Conservation (phyloP, 371 early-diverging fungal genomes). For the Mortierella sp. region DNA sequence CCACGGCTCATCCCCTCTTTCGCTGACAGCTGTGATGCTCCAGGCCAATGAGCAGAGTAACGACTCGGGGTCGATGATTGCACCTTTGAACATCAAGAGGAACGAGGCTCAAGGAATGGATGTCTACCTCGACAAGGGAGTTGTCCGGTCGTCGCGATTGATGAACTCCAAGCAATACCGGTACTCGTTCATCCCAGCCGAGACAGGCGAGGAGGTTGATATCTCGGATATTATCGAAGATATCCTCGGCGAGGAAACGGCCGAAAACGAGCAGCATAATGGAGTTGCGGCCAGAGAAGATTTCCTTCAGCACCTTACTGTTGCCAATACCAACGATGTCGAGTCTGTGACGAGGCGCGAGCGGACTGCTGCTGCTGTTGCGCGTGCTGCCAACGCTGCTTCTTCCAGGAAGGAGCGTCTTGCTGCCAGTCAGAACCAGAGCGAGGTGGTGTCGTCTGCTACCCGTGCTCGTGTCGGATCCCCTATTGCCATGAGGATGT, state of each 20-base stretch:
- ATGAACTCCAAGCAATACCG: constrained; percentile 60
- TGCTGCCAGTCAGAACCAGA: neutral
- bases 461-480: neutral
- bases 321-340: neutral
- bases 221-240: no score
- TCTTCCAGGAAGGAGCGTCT: neutral
- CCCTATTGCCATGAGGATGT: neutral
- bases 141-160: constrained; percentile 58
- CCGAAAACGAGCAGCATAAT: constrained; percentile 15
- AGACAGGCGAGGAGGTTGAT: no score
- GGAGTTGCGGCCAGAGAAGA: constrained; percentile 14
- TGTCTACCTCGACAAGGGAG: constrained; percentile 55
- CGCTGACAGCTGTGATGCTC: constrained; percentile 31
- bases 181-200: constrained; percentile 59
- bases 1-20: constrained; percentile 49
- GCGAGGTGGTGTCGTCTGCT: neutral
- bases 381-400: neutral
- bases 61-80: neutral
- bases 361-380: constrained; percentile 25
- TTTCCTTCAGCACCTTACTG: constrained; percentile 19
- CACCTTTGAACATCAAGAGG: constrained; percentile 52
- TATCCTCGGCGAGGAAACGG: no score
- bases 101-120: constrained; percentile 59
- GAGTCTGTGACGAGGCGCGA: neutral
- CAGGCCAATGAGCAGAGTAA: constrained; percentile 16